Conservation (phyloP, 257 asterid species). For the Lantana camara region DNA sequence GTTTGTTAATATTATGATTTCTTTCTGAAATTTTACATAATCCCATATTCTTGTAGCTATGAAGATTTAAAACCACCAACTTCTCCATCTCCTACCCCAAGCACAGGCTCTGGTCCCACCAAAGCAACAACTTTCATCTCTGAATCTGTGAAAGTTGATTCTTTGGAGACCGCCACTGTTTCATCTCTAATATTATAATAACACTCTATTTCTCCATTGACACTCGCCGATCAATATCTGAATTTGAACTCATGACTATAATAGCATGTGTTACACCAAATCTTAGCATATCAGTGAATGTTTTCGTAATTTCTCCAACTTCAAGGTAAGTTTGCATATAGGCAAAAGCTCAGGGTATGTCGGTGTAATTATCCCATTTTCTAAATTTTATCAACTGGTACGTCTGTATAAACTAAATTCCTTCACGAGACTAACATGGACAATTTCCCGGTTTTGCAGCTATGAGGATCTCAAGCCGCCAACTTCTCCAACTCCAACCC, state of each 20-base stretch:
- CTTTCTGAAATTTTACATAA: background rate
- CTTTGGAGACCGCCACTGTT: slow-evolving; percentile 34
- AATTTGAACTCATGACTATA: too few relatives aligned
- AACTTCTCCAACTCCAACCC: slow-evolving; percentile 67
- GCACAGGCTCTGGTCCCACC: slow-evolving; percentile 38
- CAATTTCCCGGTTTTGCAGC: slow-evolving; percentile 31
- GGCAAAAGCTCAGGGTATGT: too few relatives aligned
- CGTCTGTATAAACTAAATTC: too few relatives aligned
- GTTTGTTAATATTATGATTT: background rate
- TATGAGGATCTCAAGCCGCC: slow-evolving; percentile 74
- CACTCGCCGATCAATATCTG: too few relatives aligned
- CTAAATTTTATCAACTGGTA: too few relatives aligned
- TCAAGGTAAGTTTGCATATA: too few relatives aligned
- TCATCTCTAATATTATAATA: too few relatives aligned
- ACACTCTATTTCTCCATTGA: too few relatives aligned
- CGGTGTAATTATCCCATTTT: too few relatives aligned
- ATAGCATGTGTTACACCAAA: too few relatives aligned
- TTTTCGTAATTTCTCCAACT: too few relatives aligned
- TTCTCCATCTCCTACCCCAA: slow-evolving; percentile 67
- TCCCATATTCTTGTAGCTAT: slow-evolving; percentile 38
- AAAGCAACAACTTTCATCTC: slow-evolving; percentile 32
- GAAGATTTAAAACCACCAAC: slow-evolving; percentile 72
- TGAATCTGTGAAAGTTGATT: slow-evolving; percentile 31
- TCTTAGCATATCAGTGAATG: too few relatives aligned
- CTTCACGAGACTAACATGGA: background rate